These are phyloP conservation scores for Chalciporus sphaerocephalus DNA, from an alignment of 768 basidiomycete species.

Conservation along the genomic window DNA sequence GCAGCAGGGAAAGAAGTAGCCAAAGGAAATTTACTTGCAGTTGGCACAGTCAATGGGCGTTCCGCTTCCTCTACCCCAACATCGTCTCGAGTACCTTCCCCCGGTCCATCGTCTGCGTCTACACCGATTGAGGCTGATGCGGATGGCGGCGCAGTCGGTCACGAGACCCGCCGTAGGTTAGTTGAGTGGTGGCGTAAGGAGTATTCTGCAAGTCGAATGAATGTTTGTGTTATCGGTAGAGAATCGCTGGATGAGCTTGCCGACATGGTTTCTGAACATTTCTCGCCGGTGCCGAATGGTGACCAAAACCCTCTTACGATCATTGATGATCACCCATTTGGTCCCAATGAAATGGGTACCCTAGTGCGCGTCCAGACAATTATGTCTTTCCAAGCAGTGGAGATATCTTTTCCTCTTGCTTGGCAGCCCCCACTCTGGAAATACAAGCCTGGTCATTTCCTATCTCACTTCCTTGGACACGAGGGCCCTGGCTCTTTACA, in stretches of 20 bases:
- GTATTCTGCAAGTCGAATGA: conserved; percentile 82
- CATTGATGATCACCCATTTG: conserved; percentile 72
- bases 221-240: conserved; percentile 73
- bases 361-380: conserved; percentile 85
- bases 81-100: conserved; percentile 56
- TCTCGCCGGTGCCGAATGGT: conserved; percentile 69
- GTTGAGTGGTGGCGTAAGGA: conserved; percentile 83
- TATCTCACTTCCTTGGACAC: conserved; percentile 84
- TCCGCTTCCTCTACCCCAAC: conserved; percentile 40
- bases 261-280: conserved; percentile 55
- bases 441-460: conserved; percentile 69
- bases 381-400: conserved; percentile 79
- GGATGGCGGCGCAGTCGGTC: conserved; percentile 73
- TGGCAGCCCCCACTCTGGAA: conserved; percentile 72
- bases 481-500: conserved; percentile 90
- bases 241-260: conserved; percentile 75
- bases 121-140: conserved; percentile 56
- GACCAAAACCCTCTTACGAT: conserved; percentile 56
- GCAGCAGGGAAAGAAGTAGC: conserved; percentile 53
- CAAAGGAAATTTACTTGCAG: conserved; percentile 39
- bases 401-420: conserved; percentile 75
- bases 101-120: conserved; percentile 54
- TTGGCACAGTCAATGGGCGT: conserved; percentile 28
- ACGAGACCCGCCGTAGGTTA: conserved; percentile 72
- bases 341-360: conserved; percentile 64